Base-by-base conservation (phyloP, 139 green algal genomes). In the Picocystis salinarum region DNA sequence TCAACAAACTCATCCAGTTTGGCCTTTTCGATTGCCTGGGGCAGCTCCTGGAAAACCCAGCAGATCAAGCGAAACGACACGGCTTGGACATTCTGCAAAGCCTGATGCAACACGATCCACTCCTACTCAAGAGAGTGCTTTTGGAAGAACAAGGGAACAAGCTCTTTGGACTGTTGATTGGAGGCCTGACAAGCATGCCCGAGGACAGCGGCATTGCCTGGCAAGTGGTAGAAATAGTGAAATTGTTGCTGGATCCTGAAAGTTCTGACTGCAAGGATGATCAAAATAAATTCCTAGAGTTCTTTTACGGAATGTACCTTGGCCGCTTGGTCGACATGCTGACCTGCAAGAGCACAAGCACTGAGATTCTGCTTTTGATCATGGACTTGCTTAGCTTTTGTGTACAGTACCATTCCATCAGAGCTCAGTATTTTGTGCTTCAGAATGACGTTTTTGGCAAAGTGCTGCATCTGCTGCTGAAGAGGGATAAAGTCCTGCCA, bases 361-460 rank as follows among this genome's bases (percentile, higher is more conserved):
- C n/a, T n/a, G 18, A 45, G 30, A 77, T 69, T 15, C 52, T 93
- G 36, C 67, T 48, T 0, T 62, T 85, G 15, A 71, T 95, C 13
- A 51, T 92, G 25, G 88, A 99, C 33, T 63, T 99, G 25, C 59
- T 97, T 18, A 84, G 73, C 58, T 99, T 91, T 64, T 93, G 77
- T 53, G 76, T 95, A n/a, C 52, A 67, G 31, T 68, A 82, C 34
- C 80, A 95, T 55, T 23, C 11, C 26, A 44, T 44, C n/a, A 19
- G 44, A 18, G 27, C 24, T 5, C 39, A 51, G 44, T 51, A 51
- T 30, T 51, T 45, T 17, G 6, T 46, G 5, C 31, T 75, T 37
- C 40, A 62, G 27, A 68, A 67, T 30, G 67, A 71, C 39, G 44
- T 91, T 31, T 52, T 95, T 27, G 70, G 90, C 45, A 92, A 93